These are phyloP conservation scores for Gastrolobium bilobum DNA, from an alignment of 306 rosid genomes.

Conservation along the genomic window DNA sequence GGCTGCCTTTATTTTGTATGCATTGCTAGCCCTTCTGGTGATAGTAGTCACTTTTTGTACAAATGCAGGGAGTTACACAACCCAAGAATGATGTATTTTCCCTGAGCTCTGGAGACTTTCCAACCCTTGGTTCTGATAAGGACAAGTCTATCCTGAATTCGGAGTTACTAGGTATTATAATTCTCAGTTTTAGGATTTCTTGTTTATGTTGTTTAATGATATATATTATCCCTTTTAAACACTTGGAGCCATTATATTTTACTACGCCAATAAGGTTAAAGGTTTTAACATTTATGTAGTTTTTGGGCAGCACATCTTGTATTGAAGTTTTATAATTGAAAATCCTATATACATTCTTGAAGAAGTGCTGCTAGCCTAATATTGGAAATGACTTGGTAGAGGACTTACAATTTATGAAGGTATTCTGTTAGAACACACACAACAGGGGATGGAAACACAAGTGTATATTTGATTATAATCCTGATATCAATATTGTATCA, in stretches of 20 bases:
- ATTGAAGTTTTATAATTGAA: neutral
- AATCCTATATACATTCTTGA: neutral
- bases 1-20: slow-evolving; percentile 8
- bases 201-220: slow-evolving; percentile 2
- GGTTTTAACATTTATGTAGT: neutral
- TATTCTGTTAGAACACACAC: neutral
- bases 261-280: neutral
- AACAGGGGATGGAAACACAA: too few species aligned
- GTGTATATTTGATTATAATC: too few species aligned
- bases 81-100: slow-evolving; percentile 80
- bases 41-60: slow-evolving; percentile 4
- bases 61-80: slow-evolving; percentile 70
- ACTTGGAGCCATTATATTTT: neutral
- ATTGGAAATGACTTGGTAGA: slow-evolving; percentile 13
- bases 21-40: slow-evolving; percentile 16
- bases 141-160: slow-evolving; percentile 70
- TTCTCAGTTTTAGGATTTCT: neutral
- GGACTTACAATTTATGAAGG: neutral
- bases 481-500: too few species aligned
- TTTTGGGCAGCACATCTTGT: neutral
- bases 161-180: slow-evolving; percentile 69
- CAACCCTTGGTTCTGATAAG: slow-evolving; percentile 93
- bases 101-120: slow-evolving; percentile 92
- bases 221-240: neutral
- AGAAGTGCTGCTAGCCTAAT: neutral